A percentile compares a stretch with the other conserved stretches of the same genome.
These are phyloP conservation scores for Pluteus cervinus DNA, from an alignment of 768 basidiomycete species.

Conservation along the genomic window DNA sequence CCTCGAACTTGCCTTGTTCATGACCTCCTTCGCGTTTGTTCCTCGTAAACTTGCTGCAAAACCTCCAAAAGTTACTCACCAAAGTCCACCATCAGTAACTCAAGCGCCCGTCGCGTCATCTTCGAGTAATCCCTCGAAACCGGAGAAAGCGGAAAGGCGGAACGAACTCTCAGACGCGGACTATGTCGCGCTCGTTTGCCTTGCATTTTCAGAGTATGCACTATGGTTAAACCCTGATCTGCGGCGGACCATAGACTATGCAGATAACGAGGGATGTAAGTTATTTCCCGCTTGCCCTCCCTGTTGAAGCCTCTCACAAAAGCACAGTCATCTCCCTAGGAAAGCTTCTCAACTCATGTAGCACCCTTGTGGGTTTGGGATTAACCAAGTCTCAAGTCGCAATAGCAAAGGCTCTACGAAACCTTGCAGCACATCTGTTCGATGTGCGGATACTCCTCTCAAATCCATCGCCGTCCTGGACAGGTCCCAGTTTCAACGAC, in stretches of 20 bases:
- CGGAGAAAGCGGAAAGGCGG: slow-evolving; percentile 2
- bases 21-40: slow-evolving; percentile 4
- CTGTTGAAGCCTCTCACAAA: too few species aligned
- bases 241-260: slow-evolving; percentile 38
- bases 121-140: neutral
- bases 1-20: too few species aligned
- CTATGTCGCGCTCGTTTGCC: slow-evolving; percentile 40
- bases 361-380: slow-evolving; percentile 9
- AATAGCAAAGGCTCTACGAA: slow-evolving; percentile 56
- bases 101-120: neutral
- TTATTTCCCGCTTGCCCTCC: slow-evolving; percentile 8
- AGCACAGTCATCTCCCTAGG: too few species aligned
- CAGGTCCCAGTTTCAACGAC: slow-evolving; percentile 5
- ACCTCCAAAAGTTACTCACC: too few species aligned
- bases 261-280: slow-evolving; percentile 42
- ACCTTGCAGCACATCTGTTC: slow-evolving; percentile 35
- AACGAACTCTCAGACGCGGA: slow-evolving; percentile 30
- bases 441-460: slow-evolving; percentile 61
- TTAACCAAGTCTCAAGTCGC: slow-evolving; percentile 31
- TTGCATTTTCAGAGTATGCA: slow-evolving; percentile 67
- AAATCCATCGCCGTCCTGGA: slow-evolving; percentile 25
- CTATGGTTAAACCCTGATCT: slow-evolving; percentile 61
- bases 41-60: slow-evolving; percentile 6
- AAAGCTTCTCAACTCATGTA: too few species aligned
- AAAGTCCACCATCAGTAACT: neutral